These are phyloP conservation scores for Ceratorhiza oryzae-sativae DNA, from an alignment of 1,284 basidiomycete species.

Conservation along the genomic window DNA sequence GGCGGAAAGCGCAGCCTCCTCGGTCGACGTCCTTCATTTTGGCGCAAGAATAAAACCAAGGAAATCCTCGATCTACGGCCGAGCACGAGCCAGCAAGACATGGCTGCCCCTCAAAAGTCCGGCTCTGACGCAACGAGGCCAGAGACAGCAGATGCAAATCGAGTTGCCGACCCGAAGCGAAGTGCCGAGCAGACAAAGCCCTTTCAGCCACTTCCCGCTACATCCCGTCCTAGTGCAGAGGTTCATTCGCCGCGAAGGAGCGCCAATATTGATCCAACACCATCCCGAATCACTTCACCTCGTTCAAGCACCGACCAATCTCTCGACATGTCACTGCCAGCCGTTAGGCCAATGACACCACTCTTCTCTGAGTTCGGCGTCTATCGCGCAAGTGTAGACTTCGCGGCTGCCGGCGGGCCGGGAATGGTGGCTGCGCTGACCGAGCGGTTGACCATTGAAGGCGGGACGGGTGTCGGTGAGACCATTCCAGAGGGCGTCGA, in stretches of 20 bases:
- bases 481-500: constrained; percentile 13
- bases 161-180: constrained; percentile 1
- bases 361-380: constrained; percentile 35
- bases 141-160: neutral
- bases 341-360: constrained; percentile 27
- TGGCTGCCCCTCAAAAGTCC: neutral
- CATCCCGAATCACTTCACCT: constrained; percentile 5
- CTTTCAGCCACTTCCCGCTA: neutral
- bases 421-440: constrained; percentile 18
- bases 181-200: neutral
- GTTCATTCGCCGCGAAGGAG: constrained; percentile 11
- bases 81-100: constrained; percentile 20
- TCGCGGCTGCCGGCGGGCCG: constrained; percentile 31
- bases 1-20: constrained; percentile 23
- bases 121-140: constrained; percentile 1
- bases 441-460: constrained; percentile 1
- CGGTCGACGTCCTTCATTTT: constrained; percentile 35
- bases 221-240: constrained; percentile 7
- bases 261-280: neutral
- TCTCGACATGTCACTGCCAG: constrained; percentile 16
- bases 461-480: neutral
- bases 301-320: constrained; percentile 13
- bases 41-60: constrained; percentile 28
- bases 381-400: constrained; percentile 37
- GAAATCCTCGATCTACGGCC: constrained; percentile 4